A percentile compares a stretch with the other conserved stretches of the same genome.
Evolutionary conservation across 2,329 filamentous ascomycete species (phyloP).

Genomic region (Raffaelea arxii): DNA sequence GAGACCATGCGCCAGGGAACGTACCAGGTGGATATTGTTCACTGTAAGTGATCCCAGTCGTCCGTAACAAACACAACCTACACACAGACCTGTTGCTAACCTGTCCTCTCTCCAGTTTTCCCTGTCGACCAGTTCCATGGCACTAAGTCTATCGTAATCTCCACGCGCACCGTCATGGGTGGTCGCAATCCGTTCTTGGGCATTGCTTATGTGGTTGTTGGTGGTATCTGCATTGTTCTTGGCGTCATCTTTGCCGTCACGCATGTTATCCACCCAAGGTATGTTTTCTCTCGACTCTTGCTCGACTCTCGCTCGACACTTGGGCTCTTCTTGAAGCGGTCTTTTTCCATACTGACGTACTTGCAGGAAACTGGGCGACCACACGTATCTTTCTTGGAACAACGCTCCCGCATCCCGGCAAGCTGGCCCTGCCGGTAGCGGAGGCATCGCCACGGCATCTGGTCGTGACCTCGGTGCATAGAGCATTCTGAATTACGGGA

Average conservation of each 20-base stretch:
- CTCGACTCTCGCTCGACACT: neutral
- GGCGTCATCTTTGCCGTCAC: constrained; percentile 82
- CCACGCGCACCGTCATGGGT: constrained; percentile 84
- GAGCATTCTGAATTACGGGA: too few species aligned
- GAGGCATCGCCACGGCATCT: constrained; percentile 33
- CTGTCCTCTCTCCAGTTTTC: constrained; percentile 52
- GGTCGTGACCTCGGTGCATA: constrained; percentile 40
- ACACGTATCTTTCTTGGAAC: constrained; percentile 97
- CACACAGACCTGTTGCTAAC: neutral
- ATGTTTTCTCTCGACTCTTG: constrained; percentile 23
- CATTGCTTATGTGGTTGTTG: constrained; percentile 91
- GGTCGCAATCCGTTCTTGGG: constrained; percentile 93
- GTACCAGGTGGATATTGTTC: constrained; percentile 68
- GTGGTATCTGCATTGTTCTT: constrained; percentile 82
- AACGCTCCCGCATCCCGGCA: constrained; percentile 37
- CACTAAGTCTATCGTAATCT: constrained; percentile 82
- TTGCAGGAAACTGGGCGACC: constrained; percentile 88
- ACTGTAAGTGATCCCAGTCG: constrained; percentile 51
- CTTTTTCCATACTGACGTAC: neutral
- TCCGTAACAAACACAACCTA: too few species aligned
- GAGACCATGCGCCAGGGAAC: constrained; percentile 56
- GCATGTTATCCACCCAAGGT: constrained; percentile 86
- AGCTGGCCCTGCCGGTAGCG: constrained; percentile 20
- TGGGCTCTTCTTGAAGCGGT: neutral
- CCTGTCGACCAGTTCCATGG: constrained; percentile 69